Base-by-base conservation (phyloP, 2,329 filamentous ascomycete species). In the Leptographium radiaticola region DNA sequence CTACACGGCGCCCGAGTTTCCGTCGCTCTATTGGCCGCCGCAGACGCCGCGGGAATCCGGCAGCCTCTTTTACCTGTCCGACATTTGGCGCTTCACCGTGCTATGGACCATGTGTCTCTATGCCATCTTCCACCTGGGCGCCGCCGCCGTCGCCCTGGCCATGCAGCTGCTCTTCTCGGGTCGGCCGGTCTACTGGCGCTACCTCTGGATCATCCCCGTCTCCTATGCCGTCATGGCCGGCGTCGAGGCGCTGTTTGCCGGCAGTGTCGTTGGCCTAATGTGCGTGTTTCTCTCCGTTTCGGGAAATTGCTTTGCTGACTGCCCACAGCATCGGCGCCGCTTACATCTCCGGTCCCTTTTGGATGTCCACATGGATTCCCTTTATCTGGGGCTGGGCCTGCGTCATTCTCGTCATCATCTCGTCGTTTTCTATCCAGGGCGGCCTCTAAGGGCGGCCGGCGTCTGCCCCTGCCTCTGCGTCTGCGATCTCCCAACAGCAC, bases 361-460 rank as follows among this genome's bases (percentile, higher is more conserved):
- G 83, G 62, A 93, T 95, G 89, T 91, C 89, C 47, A 95, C 90
- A 0, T 95, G 89, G 89, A 87, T 95, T 51, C 90, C 90, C 0
- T 86, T 93, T 63, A 78, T 90, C 25, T 95, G 90, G 90, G 87
- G 82, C 1, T 77, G 87, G 64, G 85, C 91, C 66, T 95, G 89
- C 66, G 83, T 91, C 11, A 67, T 95, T 48, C 77, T 94, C 34
- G 72, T 96, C 47, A 81, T 95, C 50, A 74, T 95, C 58, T 93
- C 89, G 6, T 93, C 88, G 5, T 95, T 95, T 66, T 87, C 89
- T n/a, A 90, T 95, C 51, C 89, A 94, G 65, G 89, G 89, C 49
- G 89, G 87, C 42, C 75, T 95, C 57, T 95, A n/a, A 49, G 16
- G 15, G 43, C 25, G 25, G 25, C 25, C 25, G 25, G 25, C 11